Evolutionary conservation across 371 early-diverging fungal genomes (phyloP).

Genomic region (Rhizopus stolonifer): DNA sequence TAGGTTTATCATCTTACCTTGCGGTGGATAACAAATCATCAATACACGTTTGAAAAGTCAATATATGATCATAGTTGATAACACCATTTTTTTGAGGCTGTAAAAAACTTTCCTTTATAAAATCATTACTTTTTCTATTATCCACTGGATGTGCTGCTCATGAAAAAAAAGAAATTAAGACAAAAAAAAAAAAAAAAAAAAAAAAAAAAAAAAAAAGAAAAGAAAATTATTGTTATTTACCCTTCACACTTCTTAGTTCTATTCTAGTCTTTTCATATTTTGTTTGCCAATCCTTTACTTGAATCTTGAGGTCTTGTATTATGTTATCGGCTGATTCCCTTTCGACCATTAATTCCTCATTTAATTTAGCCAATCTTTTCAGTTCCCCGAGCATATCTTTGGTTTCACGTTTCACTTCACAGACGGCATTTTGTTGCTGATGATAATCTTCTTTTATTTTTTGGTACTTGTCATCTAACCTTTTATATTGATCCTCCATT

Average conservation of each 20-base stretch:
- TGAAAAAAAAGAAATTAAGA: too few species aligned
- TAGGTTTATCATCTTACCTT: constrained; percentile 36
- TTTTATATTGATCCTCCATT: constrained; percentile 22
- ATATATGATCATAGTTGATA: constrained; percentile 64
- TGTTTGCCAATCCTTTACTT: constrained; percentile 50
- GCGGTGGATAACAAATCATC: constrained; percentile 68
- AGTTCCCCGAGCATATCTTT: constrained; percentile 71
- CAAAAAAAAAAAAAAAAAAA: too few species aligned
- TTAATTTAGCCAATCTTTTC: constrained; percentile 58
- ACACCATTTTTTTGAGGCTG: constrained; percentile 59
- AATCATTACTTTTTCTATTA: constrained; percentile 20
- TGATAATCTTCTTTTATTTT: constrained; percentile 64
- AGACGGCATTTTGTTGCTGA: constrained; percentile 60
- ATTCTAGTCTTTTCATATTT: constrained; percentile 48
- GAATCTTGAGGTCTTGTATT: constrained; percentile 29
- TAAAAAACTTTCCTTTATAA: constrained; percentile 40
- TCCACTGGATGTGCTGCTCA: too few species aligned
- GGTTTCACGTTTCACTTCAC: constrained; percentile 74
- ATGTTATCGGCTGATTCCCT: constrained; percentile 37
- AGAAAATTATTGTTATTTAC: too few species aligned
- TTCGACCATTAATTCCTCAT: constrained; percentile 57
- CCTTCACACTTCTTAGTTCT: constrained; percentile 51
- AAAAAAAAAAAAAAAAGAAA: too few species aligned
- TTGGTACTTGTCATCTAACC: constrained; percentile 34
- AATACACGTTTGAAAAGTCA: constrained; percentile 77